A percentile compares a stretch with the other conserved stretches of the same genome.
Conservation (phyloP, 2,329 filamentous ascomycete genomes). For the Trichoderma harzianum region DNA sequence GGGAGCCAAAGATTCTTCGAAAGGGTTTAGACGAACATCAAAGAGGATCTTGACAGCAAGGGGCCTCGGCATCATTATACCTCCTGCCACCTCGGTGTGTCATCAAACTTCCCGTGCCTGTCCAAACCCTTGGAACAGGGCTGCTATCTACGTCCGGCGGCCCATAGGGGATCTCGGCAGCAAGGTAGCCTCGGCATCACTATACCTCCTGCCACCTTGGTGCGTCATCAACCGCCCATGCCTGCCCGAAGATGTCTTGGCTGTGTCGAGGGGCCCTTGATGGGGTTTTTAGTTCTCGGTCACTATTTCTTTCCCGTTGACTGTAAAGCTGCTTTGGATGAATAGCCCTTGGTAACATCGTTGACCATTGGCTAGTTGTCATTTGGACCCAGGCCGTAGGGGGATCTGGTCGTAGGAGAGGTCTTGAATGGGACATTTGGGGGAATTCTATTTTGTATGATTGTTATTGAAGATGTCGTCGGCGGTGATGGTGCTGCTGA, state of each 20-base stretch:
- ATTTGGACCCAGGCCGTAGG: slow-evolving; percentile 21
- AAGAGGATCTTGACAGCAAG: too few species aligned
- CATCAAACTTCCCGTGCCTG: background rate
- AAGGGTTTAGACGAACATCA: too few species aligned
- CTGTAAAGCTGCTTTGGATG: too few species aligned
- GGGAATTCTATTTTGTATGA: too few species aligned
- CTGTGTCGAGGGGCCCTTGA: background rate
- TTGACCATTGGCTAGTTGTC: background rate
- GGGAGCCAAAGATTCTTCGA: too few species aligned
- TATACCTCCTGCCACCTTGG: background rate
- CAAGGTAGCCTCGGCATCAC: background rate
- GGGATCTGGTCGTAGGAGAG: background rate
- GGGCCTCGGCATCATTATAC: background rate
- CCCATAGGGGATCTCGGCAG: background rate
- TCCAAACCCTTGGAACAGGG: too few species aligned
- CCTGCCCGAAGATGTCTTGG: background rate
- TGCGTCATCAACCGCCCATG: background rate
- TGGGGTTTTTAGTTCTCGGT: background rate
- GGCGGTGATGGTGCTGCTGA: background rate
- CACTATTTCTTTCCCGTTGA: too few species aligned
- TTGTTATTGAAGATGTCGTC: background rate
- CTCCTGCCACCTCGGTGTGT: background rate
- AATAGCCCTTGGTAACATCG: slow-evolving; percentile 29
- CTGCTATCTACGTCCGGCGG: too few species aligned
- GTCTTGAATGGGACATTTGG: background rate